Percentiles rank a stretch among this genome's conserved stretches.
Evolutionary conservation across 768 basidiomycete species (phyloP).

Genomic region (Lactifluus rugatus): DNA sequence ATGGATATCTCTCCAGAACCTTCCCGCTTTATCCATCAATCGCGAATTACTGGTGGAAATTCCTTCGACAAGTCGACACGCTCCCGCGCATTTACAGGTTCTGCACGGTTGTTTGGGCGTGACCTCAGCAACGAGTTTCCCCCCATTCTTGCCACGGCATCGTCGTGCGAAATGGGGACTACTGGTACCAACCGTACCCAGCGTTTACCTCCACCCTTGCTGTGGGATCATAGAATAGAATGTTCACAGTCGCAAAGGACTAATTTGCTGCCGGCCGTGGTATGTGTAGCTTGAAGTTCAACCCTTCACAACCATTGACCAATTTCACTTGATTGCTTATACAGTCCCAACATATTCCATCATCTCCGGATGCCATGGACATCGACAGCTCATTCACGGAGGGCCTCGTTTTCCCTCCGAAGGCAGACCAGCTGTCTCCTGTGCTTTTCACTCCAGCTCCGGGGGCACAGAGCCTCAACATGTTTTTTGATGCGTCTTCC

Average conservation of each 20-base stretch:
- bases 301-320: background rate
- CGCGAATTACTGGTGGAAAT: conserved; percentile 25
- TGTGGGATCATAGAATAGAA: conserved; percentile 41
- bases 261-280: conserved; percentile 18
- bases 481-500: conserved; percentile 53
- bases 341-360: conserved; percentile 33
- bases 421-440: conserved; percentile 17
- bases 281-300: conserved; percentile 22
- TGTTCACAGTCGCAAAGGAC: conserved; percentile 20
- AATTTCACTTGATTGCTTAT: conserved; percentile 16
- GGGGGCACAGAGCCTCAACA: conserved; percentile 33
- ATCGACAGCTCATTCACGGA: conserved; percentile 43
- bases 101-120: conserved; percentile 59
- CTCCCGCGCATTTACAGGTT: conserved; percentile 58
- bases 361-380: conserved; percentile 61
- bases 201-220: conserved; percentile 41
- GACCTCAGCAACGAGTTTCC: conserved; percentile 52
- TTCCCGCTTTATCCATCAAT: conserved; percentile 23
- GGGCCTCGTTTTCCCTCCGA: conserved; percentile 24
- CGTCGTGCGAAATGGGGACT: conserved; percentile 29
- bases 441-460: conserved; percentile 22
- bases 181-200: conserved; percentile 36
- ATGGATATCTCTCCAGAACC: conserved; percentile 81
- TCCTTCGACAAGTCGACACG: conserved; percentile 31
- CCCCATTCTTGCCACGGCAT: conserved; percentile 26